These are phyloP conservation scores for Coniochaeta ligniaria DNA, from an alignment of 2,329 filamentous ascomycete genomes.

Conservation along the genomic window DNA sequence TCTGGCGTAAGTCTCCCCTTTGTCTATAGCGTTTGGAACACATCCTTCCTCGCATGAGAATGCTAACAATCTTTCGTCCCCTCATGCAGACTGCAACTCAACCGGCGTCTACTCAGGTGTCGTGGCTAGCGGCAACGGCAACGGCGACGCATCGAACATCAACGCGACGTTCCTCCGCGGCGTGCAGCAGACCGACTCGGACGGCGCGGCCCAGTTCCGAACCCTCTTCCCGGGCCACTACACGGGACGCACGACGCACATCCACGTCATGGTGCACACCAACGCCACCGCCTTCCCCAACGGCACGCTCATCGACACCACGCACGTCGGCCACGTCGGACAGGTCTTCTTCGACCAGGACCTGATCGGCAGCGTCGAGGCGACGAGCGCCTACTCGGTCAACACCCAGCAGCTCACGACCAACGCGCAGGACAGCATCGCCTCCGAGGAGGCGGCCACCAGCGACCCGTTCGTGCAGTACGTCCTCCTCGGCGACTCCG, in stretches of 20 bases:
- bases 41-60: no score
- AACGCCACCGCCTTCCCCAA: slow-evolving; percentile 27
- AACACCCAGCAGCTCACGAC: slow-evolving; percentile 38
- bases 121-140: slow-evolving; percentile 30
- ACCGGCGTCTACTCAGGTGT: slow-evolving; percentile 33
- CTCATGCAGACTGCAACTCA: not conserved
- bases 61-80: not conserved
- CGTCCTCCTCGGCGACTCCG: slow-evolving; percentile 44
- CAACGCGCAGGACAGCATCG: slow-evolving; percentile 21
- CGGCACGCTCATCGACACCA: slow-evolving; percentile 40
- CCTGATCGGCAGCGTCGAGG: slow-evolving; percentile 44
- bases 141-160: slow-evolving; percentile 26
- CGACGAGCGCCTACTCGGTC: slow-evolving; percentile 33
- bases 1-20: slow-evolving; percentile 28
- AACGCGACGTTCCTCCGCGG: slow-evolving; percentile 33
- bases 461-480: slow-evolving; percentile 40
- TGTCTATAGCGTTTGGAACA: no score
- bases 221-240: slow-evolving; percentile 39
- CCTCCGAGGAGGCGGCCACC: slow-evolving; percentile 17
- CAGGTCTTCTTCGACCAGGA: slow-evolving; percentile 59
- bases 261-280: slow-evolving; percentile 39
- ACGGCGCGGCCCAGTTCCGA: slow-evolving; percentile 34
- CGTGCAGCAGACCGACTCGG: slow-evolving; percentile 28
- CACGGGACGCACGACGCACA: slow-evolving; percentile 35
- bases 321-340: slow-evolving; percentile 48